These are phyloP conservation scores for Actinomortierella ambigua DNA, from an alignment of 371 early-diverging fungal genomes.

Conservation along the genomic window DNA sequence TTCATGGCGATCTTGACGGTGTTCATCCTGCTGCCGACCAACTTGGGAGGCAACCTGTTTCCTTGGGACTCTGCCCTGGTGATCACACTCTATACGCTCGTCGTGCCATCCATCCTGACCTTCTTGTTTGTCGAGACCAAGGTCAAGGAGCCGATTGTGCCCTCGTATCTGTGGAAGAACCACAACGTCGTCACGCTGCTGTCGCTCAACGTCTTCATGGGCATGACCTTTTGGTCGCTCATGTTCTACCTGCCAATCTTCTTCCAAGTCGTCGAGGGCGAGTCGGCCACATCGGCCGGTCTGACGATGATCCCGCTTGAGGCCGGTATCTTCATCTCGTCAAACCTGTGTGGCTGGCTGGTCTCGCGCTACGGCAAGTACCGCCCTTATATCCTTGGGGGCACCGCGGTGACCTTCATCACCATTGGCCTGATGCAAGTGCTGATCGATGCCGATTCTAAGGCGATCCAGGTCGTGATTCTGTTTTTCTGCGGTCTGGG, in stretches of 20 bases:
- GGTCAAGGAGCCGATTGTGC: constrained; percentile 61
- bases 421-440: constrained; percentile 53
- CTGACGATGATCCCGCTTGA: constrained; percentile 68
- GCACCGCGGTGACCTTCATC: constrained; percentile 48
- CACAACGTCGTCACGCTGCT: constrained; percentile 52
- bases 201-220: constrained; percentile 60
- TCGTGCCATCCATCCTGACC: constrained; percentile 48
- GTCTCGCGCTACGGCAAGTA: constrained; percentile 47
- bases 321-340: constrained; percentile 44
- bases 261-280: constrained; percentile 63
- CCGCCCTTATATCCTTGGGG: constrained; percentile 47
- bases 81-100: constrained; percentile 58
- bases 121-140: constrained; percentile 67
- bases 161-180: constrained; percentile 47
- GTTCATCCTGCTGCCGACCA: constrained; percentile 66
- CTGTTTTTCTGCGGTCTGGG: constrained; percentile 61
- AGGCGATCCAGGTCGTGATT: constrained; percentile 47
- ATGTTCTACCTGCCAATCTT: constrained; percentile 77
- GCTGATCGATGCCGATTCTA: constrained; percentile 36
- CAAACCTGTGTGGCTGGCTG: constrained; percentile 44
- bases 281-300: constrained; percentile 59
- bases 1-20: constrained; percentile 48
- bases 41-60: constrained; percentile 72
- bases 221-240: constrained; percentile 69
- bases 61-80: constrained; percentile 73